phyloP scores from a whole-genome alignment of 768 basidiomycete species.

The Boletus huronensis region DNA sequence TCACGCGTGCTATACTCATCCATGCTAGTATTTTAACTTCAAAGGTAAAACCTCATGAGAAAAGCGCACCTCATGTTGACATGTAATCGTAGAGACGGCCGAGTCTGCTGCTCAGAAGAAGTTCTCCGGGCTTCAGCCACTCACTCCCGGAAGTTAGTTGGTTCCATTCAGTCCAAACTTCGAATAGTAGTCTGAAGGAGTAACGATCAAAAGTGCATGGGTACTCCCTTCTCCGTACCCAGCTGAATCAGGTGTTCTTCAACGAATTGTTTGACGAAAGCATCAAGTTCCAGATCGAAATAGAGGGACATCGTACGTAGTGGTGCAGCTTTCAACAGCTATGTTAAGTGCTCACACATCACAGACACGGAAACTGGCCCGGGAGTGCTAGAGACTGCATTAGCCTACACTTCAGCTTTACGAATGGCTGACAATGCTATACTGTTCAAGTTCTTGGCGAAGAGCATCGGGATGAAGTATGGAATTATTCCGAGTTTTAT shows the following conservation, averaged over 20 bases:
- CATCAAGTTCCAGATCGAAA: constrained; percentile 64
- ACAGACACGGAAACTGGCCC: constrained; percentile 92
- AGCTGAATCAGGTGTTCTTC: constrained; percentile 88
- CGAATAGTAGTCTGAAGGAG: background rate
- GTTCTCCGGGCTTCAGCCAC: constrained; percentile 66
- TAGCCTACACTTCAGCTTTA: constrained; percentile 75
- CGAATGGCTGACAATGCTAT: constrained; percentile 90
- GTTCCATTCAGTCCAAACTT: background rate
- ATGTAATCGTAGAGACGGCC: constrained; percentile 65
- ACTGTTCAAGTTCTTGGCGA: constrained; percentile 89
- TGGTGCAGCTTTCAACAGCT: background rate
- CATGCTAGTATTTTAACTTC: constrained; percentile 78
- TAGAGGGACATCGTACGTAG: constrained; percentile 82
- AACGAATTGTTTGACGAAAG: constrained; percentile 80
- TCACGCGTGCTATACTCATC: constrained; percentile 2
- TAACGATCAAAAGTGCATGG: constrained; percentile 74
- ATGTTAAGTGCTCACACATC: constrained; percentile 1
- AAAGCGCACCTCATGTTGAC: background rate
- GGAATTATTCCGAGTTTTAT: constrained; percentile 94
- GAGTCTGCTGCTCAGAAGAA: constrained; percentile 71
- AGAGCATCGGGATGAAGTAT: constrained; percentile 87
- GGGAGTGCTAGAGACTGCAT: constrained; percentile 82
- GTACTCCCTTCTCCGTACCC: constrained; percentile 88
- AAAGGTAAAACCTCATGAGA: constrained; percentile 52
- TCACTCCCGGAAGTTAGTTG: constrained; percentile 89